Evolutionary conservation across 1,139 yeast species (phyloP).

Genomic region (Taiozyma sp.): DNA sequence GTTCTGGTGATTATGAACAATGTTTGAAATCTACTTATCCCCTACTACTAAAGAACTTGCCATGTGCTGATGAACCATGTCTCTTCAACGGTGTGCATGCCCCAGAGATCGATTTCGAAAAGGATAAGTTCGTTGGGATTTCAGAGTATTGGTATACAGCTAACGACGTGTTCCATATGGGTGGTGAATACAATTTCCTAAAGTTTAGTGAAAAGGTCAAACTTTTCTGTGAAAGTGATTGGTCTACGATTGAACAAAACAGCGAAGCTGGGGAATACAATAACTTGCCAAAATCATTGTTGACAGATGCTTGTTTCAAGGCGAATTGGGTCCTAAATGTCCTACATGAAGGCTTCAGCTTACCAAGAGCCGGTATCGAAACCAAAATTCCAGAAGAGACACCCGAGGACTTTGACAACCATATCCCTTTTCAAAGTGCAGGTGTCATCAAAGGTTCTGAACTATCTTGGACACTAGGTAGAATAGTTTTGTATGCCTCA

Average conservation of each 20-base stretch:
- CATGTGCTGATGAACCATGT: conserved; percentile 72
- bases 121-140: conserved; percentile 71
- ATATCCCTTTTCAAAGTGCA: conserved; percentile 58
- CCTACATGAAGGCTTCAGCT: conserved; percentile 73
- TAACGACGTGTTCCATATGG: conserved; percentile 72
- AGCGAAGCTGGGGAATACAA: conserved; percentile 44
- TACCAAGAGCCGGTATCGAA: conserved; percentile 61
- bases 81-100: conserved; percentile 79
- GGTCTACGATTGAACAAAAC: conserved; percentile 49
- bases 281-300: conserved; percentile 34
- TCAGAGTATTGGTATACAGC: conserved; percentile 88
- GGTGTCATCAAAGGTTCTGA: conserved; percentile 56
- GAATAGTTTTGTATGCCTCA: conserved; percentile 54
- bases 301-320: conserved; percentile 72
- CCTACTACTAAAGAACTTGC: conserved; percentile 60
- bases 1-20: conserved; percentile 65
- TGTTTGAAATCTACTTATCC: conserved; percentile 71
- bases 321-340: conserved; percentile 79
- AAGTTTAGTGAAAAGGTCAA: conserved; percentile 56
- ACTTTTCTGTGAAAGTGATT: conserved; percentile 61
- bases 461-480: conserved; percentile 66
- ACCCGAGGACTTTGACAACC: conserved; percentile 29
- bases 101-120: conserved; percentile 64
- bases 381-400: conserved; percentile 24
- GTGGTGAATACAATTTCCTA: conserved; percentile 68